A percentile compares a stretch with the other conserved stretches of the same genome.
These are phyloP conservation scores for Orbilia oligospora DNA, from an alignment of 2,329 filamentous ascomycete genomes.

Conservation along the genomic window DNA sequence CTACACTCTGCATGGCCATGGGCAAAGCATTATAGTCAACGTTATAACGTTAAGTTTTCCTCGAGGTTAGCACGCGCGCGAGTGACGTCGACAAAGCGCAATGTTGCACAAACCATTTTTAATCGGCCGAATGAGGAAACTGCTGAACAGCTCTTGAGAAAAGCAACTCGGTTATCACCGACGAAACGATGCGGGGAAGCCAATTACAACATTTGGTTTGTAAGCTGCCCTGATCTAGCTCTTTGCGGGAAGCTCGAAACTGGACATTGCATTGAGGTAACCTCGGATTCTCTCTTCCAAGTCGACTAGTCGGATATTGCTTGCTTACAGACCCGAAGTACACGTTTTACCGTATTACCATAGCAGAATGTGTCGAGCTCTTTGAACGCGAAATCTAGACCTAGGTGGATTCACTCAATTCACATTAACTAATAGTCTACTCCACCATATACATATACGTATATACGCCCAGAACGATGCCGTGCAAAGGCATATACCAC, in stretches of 20 bases:
- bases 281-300: not conserved
- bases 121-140: conserved; percentile 13
- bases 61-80: not conserved
- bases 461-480: conserved; percentile 31
- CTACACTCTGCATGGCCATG: not conserved
- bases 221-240: not conserved
- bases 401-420: not conserved
- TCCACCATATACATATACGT: too few species aligned
- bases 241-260: not conserved
- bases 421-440: too few species aligned
- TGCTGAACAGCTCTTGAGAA: too few species aligned
- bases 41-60: not conserved
- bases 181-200: conserved; percentile 10
- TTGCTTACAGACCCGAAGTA: not conserved
- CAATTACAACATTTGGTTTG: conserved; percentile 21
- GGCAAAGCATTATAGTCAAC: not conserved
- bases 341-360: not conserved
- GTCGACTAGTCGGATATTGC: not conserved
- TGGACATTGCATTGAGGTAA: too few species aligned
- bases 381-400: not conserved
- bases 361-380: not conserved
- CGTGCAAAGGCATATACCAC: conserved; percentile 43
- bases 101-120: conserved; percentile 16
- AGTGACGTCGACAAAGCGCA: conserved; percentile 12
- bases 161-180: conserved; percentile 19